Percentiles rank a stretch among this genome's conserved stretches.
Conservation (phyloP, 2,329 filamentous ascomycete species). For the Hymenotorrendiella dingleyae region DNA sequence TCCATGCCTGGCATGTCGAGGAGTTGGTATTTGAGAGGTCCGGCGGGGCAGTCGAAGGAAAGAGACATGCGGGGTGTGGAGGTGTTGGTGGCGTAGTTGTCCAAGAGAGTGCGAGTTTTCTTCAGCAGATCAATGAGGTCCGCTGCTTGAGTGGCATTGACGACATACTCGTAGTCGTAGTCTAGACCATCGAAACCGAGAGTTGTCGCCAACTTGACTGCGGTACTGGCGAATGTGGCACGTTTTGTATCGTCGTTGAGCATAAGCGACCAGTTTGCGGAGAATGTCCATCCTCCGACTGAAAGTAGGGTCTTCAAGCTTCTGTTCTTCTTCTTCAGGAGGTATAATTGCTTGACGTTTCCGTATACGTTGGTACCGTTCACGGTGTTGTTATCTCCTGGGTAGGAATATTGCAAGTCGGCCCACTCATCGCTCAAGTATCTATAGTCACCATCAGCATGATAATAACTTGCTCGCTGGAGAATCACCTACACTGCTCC, state of each 20-base stretch:
- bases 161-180: constrained; percentile 20
- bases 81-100: constrained; percentile 39
- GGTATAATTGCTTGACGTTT: constrained; percentile 72
- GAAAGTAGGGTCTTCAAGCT: constrained; percentile 71
- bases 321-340: constrained; percentile 72
- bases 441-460: neutral
- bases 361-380: constrained; percentile 64
- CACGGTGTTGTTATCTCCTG: constrained; percentile 64
- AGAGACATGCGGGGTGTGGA: constrained; percentile 46
- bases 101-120: constrained; percentile 35
- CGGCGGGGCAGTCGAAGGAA: constrained; percentile 43
- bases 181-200: constrained; percentile 20
- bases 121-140: constrained; percentile 24
- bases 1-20: constrained; percentile 42
- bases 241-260: constrained; percentile 50
- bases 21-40: constrained; percentile 41
- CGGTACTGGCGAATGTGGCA: constrained; percentile 10
- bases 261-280: constrained; percentile 61
- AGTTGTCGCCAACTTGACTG: constrained; percentile 12
- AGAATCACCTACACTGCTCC: constrained; percentile 32
- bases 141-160: constrained; percentile 13
- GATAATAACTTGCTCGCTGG: no score
- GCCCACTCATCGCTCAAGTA: constrained; percentile 6
- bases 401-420: constrained; percentile 52
- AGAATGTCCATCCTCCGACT: constrained; percentile 82